Base-by-base conservation (phyloP, 768 basidiomycete genomes). In the Artomyces pyxidatus region DNA sequence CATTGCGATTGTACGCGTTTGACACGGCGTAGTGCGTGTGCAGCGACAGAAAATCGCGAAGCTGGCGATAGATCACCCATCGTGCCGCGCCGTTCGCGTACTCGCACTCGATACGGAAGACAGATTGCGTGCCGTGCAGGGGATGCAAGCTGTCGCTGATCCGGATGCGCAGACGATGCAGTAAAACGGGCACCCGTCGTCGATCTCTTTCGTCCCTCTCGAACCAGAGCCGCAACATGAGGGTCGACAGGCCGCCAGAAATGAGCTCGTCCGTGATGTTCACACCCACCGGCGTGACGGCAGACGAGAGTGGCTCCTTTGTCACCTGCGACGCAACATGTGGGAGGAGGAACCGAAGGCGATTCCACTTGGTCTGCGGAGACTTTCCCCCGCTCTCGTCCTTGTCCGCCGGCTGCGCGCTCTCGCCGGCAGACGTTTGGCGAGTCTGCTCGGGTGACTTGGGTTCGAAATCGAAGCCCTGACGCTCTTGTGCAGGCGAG, bases 21-120 rank as follows among this genome's bases (percentile, higher is more conserved):
- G 90, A 85, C 17, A 96, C 70, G 1, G 84, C 72, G 63, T 95
- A 96, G 63, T 97, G 93, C 0, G 85, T 76, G 63, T 97, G 94
- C 21, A 99, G 67, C 22, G 85, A 85, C 40, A 95, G 47, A 60
- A 99, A 96, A 63, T 98, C 95, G 53, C 89, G 82, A 47, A 96
- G 74, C 66, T 94, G 85, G 45, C 95, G 83, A 65, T 92, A 92
- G n/a, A 91, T 76, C 25, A 96, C 94, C 95, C 96, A 99, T 64
- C 92, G 73, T 61, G 77, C 81, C 11, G 85, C 83, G 19, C 91
- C 91, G 55, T 95, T 93, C 0, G 91, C 95, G 63, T 99, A 98
- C 65, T 96, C 89, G 63, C 93, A 97, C 65, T 94, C 91, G 56
- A 94, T 91, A 14, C 90, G 80, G 63, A 94, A 94, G 2, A 90